Conservation (phyloP, 352 stramenopile species). For the Pythium volutum region DNA sequence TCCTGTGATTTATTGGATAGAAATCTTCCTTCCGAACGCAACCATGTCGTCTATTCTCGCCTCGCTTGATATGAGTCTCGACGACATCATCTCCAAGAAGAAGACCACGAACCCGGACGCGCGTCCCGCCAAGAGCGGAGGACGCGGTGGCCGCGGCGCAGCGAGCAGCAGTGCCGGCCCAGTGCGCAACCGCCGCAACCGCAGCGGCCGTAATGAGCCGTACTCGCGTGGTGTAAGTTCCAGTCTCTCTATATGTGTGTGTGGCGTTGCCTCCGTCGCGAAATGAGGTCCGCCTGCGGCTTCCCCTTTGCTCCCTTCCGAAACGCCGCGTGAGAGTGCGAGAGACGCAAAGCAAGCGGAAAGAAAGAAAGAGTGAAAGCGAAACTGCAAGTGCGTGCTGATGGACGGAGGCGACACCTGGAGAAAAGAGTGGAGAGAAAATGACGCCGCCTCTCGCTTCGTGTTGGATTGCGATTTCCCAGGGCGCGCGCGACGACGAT, state of each 20-base stretch:
- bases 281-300: conserved; percentile 6
- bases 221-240: conserved; percentile 75
- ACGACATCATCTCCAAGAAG: conserved; percentile 78
- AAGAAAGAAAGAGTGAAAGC: conserved; percentile 11
- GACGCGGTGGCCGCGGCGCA: conserved; percentile 5
- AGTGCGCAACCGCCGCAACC: conserved; percentile 46
- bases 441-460: conserved; percentile 13
- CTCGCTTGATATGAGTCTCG: conserved; percentile 82
- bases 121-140: conserved; percentile 39
- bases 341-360: background rate
- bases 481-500: conserved; percentile 31
- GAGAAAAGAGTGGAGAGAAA: conserved; percentile 8
- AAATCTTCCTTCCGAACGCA: conserved; percentile 3
- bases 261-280: conserved; percentile 8
- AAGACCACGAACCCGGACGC: conserved; percentile 53
- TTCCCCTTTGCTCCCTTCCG: conserved; percentile 12
- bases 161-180: conserved; percentile 34
- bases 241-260: conserved; percentile 5
- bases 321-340: background rate
- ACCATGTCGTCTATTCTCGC: conserved; percentile 78
- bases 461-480: conserved; percentile 9
- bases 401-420: conserved; percentile 12
- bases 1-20: background rate
- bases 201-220: conserved; percentile 46
- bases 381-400: conserved; percentile 6